A percentile compares a stretch with the other conserved stretches of the same genome.
Evolutionary conservation across 1,284 basidiomycete species (phyloP).

Genomic region (Chalciporus sp.): DNA sequence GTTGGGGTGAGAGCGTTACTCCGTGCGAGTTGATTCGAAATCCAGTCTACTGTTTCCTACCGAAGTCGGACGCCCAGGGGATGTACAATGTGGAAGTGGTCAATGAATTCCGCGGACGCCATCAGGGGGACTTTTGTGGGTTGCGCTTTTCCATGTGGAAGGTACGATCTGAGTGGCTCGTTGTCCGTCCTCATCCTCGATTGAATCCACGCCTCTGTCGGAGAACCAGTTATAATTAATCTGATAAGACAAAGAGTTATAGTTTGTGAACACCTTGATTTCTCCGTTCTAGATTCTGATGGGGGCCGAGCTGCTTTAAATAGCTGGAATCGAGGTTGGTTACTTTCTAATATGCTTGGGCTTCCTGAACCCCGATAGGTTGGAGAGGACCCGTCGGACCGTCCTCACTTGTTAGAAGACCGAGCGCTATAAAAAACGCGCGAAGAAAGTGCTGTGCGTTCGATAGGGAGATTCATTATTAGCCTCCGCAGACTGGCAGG

Average conservation of each 20-base stretch:
- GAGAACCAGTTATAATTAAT: not conserved
- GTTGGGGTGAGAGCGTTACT: not conserved
- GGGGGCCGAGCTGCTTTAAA: conserved; percentile 25
- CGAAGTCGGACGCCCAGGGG: not conserved
- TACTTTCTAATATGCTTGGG: conserved; percentile 10
- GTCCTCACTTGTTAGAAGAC: too few species aligned
- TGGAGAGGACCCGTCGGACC: too few species aligned
- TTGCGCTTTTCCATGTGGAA: conserved; percentile 2
- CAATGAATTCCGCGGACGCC: conserved; percentile 8
- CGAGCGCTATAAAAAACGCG: too few species aligned
- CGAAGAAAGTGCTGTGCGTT: not conserved
- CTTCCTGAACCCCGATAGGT: conserved; percentile 29
- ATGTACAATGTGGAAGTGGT: not conserved
- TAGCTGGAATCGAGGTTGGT: conserved; percentile 35
- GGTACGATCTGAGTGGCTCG: conserved; percentile 6
- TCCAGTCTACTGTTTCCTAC: not conserved
- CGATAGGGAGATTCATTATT: not conserved
- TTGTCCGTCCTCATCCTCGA: conserved; percentile 7
- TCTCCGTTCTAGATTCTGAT: not conserved
- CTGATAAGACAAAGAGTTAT: not conserved
- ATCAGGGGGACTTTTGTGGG: not conserved
- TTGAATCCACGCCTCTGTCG: not conserved
- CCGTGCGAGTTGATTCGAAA: not conserved
- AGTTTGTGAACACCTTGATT: not conserved
- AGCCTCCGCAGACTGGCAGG: conserved; percentile 35